A percentile compares a stretch with the other conserved stretches of the same genome.
These are phyloP conservation scores for Noccaea bulbosa DNA, from an alignment of 345 rosid genomes.

Conservation along the genomic window DNA sequence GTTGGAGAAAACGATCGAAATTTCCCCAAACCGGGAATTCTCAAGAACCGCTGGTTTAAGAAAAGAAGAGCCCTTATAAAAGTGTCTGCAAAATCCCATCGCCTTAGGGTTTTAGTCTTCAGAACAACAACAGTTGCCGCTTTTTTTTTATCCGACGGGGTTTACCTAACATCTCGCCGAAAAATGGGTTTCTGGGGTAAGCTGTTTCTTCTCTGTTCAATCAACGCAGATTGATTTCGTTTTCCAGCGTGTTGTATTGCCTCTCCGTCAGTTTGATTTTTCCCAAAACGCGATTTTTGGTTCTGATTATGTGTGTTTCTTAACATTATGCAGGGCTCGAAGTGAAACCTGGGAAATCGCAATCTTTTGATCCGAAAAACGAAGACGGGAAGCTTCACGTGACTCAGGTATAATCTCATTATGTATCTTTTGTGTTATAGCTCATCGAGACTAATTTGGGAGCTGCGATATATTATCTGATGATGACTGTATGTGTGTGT, in stretches of 20 bases:
- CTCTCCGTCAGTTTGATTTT: not conserved
- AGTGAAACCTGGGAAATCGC: conserved; percentile 84
- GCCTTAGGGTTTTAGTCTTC: conserved; percentile 48
- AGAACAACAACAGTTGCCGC: conserved; percentile 31
- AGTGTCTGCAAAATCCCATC: conserved; percentile 1
- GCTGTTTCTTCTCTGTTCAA: conserved; percentile 29
- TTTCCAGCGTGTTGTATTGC: not conserved
- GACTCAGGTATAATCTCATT: conserved; percentile 64
- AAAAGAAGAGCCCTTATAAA: conserved; percentile 5
- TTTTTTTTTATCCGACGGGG: not conserved
- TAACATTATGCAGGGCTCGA: conserved; percentile 58
- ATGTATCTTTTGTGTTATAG: not conserved
- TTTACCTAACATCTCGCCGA: conserved; percentile 22
- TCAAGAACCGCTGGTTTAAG: not conserved
- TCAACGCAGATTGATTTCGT: not conserved
- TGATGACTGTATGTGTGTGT: not conserved
- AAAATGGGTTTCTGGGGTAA: conserved; percentile 74
- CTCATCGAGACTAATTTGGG: not conserved
- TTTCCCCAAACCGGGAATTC: not conserved
- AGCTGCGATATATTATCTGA: not conserved
- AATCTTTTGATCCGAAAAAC: conserved; percentile 59
- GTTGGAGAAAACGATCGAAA: not conserved
- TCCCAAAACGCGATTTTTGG: not conserved
- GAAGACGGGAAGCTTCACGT: conserved; percentile 71
- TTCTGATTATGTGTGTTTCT: conserved; percentile 4